Percentiles rank a stretch among this genome's conserved stretches.
Conservation (phyloP, 768 basidiomycete species). For the Panaeolus cyanescens region DNA sequence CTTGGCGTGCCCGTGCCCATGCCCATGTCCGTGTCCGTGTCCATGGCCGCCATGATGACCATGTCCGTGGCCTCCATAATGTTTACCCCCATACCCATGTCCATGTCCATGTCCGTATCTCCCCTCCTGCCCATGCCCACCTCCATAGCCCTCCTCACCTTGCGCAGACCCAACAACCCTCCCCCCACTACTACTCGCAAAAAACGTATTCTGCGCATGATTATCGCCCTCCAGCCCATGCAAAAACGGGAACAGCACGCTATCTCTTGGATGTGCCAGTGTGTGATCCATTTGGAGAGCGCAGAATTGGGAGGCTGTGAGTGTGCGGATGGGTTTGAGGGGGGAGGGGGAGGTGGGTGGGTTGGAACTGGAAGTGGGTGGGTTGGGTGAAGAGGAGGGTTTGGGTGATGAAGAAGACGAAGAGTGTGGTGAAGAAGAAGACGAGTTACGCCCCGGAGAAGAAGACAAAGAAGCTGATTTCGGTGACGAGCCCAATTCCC, state of each 20-base stretch:
- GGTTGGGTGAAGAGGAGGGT: conserved; percentile 11
- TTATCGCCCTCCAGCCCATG: conserved; percentile 87
- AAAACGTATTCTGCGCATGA: conserved; percentile 79
- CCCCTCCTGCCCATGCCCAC: conserved; percentile 8
- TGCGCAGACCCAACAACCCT: not conserved
- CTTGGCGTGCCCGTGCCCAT: conserved; percentile 1
- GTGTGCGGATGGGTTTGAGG: conserved; percentile 28
- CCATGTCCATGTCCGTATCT: conserved; percentile 4
- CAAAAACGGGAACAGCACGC: conserved; percentile 84
- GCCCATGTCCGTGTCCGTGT: not conserved
- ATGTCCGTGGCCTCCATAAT: too few species aligned
- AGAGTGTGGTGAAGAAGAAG: too few species aligned
- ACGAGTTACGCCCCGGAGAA: too few species aligned
- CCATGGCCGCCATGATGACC: not conserved
- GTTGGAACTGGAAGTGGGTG: not conserved
- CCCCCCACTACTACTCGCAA: conserved; percentile 42
- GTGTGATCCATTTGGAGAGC: conserved; percentile 64
- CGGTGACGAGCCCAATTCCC: too few species aligned
- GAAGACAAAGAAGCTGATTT: too few species aligned
- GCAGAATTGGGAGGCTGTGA: conserved; percentile 52
- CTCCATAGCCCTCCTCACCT: conserved; percentile 15
- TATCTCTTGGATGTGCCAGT: conserved; percentile 75
- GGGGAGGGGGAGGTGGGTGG: not conserved
- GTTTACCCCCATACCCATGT: too few species aligned
- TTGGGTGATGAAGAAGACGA: too few species aligned